These are phyloP conservation scores for Biscutella laevigata DNA, from an alignment of 441 rosid genomes.

Conservation along the genomic window DNA sequence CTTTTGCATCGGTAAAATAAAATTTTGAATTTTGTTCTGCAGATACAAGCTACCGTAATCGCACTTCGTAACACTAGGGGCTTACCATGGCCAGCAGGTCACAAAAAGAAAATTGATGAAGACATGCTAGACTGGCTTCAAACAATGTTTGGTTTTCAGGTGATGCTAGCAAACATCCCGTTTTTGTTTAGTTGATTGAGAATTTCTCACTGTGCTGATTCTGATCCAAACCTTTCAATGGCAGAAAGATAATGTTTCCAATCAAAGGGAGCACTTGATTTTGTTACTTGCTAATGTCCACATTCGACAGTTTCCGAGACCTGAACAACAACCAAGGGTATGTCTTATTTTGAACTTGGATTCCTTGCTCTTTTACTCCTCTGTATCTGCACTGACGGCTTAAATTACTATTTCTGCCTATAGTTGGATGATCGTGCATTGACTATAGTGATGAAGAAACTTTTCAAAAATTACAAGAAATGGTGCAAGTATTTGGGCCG, in stretches of 20 bases:
- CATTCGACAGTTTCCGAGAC: constrained; percentile 49
- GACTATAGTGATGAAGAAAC: constrained; percentile 61
- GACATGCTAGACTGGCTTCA: constrained; percentile 66
- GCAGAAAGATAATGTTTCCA: constrained; percentile 55
- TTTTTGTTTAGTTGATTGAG: neutral
- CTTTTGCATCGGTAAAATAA: neutral
- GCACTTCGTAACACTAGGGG: constrained; percentile 60
- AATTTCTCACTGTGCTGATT: neutral
- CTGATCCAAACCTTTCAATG: constrained; percentile 1
- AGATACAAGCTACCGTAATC: constrained; percentile 50
- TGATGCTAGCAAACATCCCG: constrained; percentile 9
- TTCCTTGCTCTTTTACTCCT: neutral
- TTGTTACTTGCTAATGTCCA: constrained; percentile 56
- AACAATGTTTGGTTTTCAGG: constrained; percentile 64
- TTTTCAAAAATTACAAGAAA: constrained; percentile 54
- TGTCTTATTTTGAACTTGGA: neutral
- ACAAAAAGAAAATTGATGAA: constrained; percentile 41
- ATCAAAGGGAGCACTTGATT: constrained; percentile 62
- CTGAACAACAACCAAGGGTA: constrained; percentile 58
- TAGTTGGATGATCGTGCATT: constrained; percentile 61
- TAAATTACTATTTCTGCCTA: neutral
- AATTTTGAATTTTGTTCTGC: neutral
- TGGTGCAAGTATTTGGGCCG: constrained; percentile 64
- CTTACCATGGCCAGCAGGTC: constrained; percentile 49
- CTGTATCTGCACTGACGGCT: neutral